Conservation (phyloP, 257 asterid genomes). For the Solanum infundibuliforme region DNA sequence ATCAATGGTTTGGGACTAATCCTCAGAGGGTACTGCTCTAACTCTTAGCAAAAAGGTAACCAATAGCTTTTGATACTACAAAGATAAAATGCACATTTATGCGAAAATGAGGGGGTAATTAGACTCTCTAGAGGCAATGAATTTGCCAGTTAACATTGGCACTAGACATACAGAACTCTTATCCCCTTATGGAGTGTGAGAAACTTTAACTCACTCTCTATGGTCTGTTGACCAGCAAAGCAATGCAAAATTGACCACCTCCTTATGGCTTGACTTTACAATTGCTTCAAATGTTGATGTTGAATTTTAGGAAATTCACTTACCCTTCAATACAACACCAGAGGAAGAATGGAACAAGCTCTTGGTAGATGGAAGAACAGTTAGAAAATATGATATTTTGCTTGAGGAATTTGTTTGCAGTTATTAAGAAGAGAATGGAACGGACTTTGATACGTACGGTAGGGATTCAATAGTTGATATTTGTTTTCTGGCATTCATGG, state of each 20-base stretch:
- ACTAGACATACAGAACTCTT: neutral
- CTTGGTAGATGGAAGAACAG: constrained; percentile 46
- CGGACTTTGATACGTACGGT: constrained; percentile 79
- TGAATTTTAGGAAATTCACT: neutral
- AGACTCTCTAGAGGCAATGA: neutral
- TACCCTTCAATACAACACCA: constrained; percentile 35
- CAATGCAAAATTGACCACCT: too few relatives aligned
- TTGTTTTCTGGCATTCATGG: neutral
- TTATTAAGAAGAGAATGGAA: constrained; percentile 73
- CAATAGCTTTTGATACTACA: neutral
- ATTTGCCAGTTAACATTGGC: neutral
- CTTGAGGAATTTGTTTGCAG: constrained; percentile 54
- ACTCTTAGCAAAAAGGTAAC: neutral
- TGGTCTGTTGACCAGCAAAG: neutral
- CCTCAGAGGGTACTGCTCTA: neutral
- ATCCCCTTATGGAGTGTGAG: neutral
- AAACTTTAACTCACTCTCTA: neutral
- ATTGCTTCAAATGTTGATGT: neutral
- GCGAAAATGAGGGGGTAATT: neutral
- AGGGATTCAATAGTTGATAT: neutral
- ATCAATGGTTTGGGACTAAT: neutral
- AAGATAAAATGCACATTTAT: neutral
- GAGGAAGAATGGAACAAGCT: constrained; percentile 75
- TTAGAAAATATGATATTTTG: constrained; percentile 61
- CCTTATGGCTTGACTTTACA: neutral